These are phyloP conservation scores for Kwoniella bestiolae DNA, from an alignment of 768 basidiomycete genomes.

Conservation along the genomic window DNA sequence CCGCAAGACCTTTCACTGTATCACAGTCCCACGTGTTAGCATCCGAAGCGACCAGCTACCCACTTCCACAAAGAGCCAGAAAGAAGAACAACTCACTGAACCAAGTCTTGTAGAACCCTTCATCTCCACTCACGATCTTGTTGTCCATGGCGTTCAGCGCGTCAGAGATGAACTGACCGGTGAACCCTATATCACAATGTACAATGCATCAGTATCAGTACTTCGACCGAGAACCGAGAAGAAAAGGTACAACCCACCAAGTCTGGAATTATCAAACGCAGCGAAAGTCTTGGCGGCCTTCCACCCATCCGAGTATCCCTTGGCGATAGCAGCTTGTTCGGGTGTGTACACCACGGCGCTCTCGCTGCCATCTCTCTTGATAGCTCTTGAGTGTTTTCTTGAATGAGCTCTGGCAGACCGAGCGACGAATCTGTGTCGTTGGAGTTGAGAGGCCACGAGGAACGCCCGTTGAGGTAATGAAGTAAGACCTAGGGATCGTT, in stretches of 20 bases:
- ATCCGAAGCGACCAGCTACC: background rate
- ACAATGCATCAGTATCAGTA: conserved; percentile 21
- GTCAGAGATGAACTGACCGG: conserved; percentile 67
- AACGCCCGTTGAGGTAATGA: conserved; percentile 39
- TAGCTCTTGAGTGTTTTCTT: background rate
- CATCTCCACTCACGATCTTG: conserved; percentile 53
- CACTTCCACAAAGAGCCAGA: background rate
- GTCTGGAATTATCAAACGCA: conserved; percentile 53
- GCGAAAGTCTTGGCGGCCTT: conserved; percentile 66
- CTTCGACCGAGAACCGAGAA: too few relatives aligned
- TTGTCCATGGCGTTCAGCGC: conserved; percentile 58
- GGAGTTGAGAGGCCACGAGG: conserved; percentile 28
- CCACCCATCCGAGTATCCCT: conserved; percentile 69
- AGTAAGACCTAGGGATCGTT: conserved; percentile 19
- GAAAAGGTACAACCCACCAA: too few relatives aligned
- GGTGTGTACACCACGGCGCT: conserved; percentile 25
- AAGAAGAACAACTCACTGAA: conserved; percentile 56
- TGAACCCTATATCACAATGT: conserved; percentile 71
- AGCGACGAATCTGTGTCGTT: conserved; percentile 34
- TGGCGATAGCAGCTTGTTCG: conserved; percentile 48
- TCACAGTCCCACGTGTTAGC: background rate
- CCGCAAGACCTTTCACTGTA: conserved; percentile 60
- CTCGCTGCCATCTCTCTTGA: conserved; percentile 6
- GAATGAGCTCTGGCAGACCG: conserved; percentile 18
- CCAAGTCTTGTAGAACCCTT: conserved; percentile 59